Conservation (phyloP, 2,329 filamentous ascomycete genomes). For the Anthostomella pinea region DNA sequence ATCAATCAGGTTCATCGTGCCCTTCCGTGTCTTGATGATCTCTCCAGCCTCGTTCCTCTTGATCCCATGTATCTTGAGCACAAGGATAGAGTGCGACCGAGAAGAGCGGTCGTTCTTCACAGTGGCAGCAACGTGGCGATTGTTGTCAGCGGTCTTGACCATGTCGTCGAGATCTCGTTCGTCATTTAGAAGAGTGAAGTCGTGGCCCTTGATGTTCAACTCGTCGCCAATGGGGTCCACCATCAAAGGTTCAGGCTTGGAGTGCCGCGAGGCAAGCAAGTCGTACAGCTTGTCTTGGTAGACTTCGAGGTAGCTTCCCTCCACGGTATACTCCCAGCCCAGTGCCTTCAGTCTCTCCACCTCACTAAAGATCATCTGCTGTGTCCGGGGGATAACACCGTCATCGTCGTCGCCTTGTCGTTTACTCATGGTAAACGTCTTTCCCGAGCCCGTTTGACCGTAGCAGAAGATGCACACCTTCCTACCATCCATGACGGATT, state of each 20-base stretch:
- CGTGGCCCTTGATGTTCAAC: slow-evolving; percentile 30
- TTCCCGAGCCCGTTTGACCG: slow-evolving; percentile 93
- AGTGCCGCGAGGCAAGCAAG: slow-evolving; percentile 62
- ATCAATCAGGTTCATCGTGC: slow-evolving; percentile 93
- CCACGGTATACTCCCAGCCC: slow-evolving; percentile 92
- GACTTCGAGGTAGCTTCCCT: slow-evolving; percentile 93
- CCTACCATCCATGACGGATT: slow-evolving; percentile 94
- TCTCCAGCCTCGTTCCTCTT: slow-evolving; percentile 67
- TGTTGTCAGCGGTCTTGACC: slow-evolving; percentile 75
- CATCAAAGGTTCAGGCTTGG: slow-evolving; percentile 65
- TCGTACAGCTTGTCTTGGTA: slow-evolving; percentile 98
- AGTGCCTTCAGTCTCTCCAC: slow-evolving; percentile 81
- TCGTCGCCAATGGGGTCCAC: slow-evolving; percentile 31
- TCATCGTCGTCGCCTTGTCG: slow-evolving; percentile 61
- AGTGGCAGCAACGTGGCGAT: slow-evolving; percentile 92
- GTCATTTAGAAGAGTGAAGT: slow-evolving; percentile 61
- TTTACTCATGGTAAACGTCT: slow-evolving; percentile 83
- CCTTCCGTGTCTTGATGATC: slow-evolving; percentile 74
- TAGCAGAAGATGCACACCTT: slow-evolving; percentile 99
- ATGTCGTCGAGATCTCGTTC: slow-evolving; percentile 77
- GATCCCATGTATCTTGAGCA: slow-evolving; percentile 70
- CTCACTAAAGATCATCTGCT: slow-evolving; percentile 89
- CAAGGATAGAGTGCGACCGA: slow-evolving; percentile 93
- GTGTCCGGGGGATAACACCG: slow-evolving; percentile 93
- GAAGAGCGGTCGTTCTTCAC: slow-evolving; percentile 95